Conservation (phyloP, 305 asterid species). For the Fraxinus paxiana region DNA sequence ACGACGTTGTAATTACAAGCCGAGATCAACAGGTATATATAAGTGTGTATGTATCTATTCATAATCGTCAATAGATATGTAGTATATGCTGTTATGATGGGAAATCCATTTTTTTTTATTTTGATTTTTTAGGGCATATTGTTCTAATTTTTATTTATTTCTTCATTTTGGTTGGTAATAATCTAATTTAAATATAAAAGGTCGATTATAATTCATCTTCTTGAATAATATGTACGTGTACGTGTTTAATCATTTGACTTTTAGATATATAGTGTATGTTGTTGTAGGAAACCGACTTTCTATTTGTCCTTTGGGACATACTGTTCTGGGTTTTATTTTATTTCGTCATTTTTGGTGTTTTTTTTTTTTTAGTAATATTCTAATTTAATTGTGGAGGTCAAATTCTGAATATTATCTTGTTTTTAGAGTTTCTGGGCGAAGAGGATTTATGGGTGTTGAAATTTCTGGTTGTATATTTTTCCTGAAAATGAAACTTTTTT, state of each 20-base stretch:
- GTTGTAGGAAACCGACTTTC: neutral
- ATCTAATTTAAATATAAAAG: neutral
- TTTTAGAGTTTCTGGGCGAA: neutral
- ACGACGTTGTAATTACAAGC: neutral
- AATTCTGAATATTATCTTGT: neutral
- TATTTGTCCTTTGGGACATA: neutral
- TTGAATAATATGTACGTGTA: neutral
- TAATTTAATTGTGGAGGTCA: neutral
- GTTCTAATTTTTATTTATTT: neutral
- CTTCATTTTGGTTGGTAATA: neutral
- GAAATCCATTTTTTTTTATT: neutral
- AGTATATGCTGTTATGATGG: neutral
- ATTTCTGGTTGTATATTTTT: neutral
- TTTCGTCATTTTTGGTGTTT: neutral
- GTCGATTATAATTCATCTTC: neutral
- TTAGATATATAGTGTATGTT: neutral
- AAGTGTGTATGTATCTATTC: neutral
- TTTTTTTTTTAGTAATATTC: neutral
- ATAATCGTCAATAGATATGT: neutral
- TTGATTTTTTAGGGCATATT: neutral
- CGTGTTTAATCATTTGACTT: neutral
- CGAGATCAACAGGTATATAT: constrained; percentile 19
- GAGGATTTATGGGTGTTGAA: neutral
- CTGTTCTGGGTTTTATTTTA: neutral
- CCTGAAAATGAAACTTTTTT: neutral